Evolutionary conservation across 129 eudicot species (phyloP).

Genomic region (Centella asiatica): DNA sequence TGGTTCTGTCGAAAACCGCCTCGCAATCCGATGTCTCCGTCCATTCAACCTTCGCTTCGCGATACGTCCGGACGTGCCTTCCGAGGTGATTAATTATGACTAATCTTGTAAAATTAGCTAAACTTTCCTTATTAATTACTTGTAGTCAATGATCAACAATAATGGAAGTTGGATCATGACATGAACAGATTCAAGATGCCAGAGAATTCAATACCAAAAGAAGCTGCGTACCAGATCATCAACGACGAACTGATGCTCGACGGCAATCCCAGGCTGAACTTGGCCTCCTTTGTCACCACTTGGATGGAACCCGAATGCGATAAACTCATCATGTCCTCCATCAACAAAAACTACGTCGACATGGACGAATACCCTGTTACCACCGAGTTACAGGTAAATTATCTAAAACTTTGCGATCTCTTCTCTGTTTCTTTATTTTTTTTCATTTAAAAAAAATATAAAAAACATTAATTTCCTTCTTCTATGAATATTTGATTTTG

Average conservation of each 20-base stretch:
- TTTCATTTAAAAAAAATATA: too few relatives aligned
- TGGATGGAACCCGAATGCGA: too few relatives aligned
- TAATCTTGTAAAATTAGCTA: too few relatives aligned
- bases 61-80: slow-evolving; percentile 60
- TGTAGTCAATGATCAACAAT: too few relatives aligned
- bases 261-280: slow-evolving; percentile 84
- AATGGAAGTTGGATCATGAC: too few relatives aligned
- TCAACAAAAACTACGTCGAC: too few relatives aligned
- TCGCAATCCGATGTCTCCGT: slow-evolving; percentile 52
- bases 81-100: slow-evolving; percentile 50
- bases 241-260: slow-evolving; percentile 92
- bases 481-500: too few relatives aligned
- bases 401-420: not conserved
- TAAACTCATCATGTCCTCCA: slow-evolving; percentile 54
- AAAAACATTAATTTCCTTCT: too few relatives aligned
- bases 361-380: slow-evolving; percentile 94
- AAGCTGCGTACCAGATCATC: slow-evolving; percentile 77
- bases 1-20: slow-evolving; percentile 56
- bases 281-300: slow-evolving; percentile 90
- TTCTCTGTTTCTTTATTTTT: too few relatives aligned
- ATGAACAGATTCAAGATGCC: slow-evolving; percentile 67
- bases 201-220: too few relatives aligned
- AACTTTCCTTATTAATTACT: too few relatives aligned
- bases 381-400: slow-evolving; percentile 79
- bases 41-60: slow-evolving; percentile 77